Percentiles rank a stretch among this genome's conserved stretches.
These are phyloP conservation scores for Monilinia fructicola DNA, from an alignment of 2,329 filamentous ascomycete genomes.

Conservation along the genomic window DNA sequence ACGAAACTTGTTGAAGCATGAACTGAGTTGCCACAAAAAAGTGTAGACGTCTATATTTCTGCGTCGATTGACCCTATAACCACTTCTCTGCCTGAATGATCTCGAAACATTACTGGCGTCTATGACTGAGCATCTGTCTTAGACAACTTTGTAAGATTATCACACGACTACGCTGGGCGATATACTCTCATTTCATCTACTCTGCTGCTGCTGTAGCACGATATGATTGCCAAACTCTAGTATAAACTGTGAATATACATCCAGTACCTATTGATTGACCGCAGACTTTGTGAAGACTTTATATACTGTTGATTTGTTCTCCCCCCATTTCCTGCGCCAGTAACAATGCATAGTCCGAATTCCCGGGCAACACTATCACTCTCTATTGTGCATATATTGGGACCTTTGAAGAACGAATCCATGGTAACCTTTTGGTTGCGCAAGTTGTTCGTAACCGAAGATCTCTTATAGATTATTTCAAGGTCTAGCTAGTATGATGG, in stretches of 20 bases:
- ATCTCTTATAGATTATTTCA: not conserved
- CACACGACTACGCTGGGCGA: not conserved
- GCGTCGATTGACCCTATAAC: not conserved
- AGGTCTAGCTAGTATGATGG: not conserved
- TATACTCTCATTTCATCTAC: not conserved
- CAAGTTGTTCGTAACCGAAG: not conserved
- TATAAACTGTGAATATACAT: not conserved
- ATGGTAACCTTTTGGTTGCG: not conserved
- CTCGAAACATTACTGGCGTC: not conserved
- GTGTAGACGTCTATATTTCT: not conserved
- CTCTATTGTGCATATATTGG: not conserved
- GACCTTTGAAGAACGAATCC: not conserved
- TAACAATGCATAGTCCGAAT: not conserved
- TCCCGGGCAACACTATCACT: not conserved
- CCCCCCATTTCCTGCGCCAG: too few species aligned
- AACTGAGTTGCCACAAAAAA: not conserved
- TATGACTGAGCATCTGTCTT: too few species aligned
- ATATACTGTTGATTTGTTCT: not conserved
- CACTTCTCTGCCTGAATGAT: not conserved
- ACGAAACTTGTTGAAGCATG: not conserved
- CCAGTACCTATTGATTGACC: too few species aligned
- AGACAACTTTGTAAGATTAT: not conserved
- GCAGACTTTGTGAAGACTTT: rapidly evolving
- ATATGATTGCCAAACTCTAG: not conserved
- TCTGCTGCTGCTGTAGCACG: not conserved